These are phyloP conservation scores for Eurotiales sp. DNA, from an alignment of 2,329 filamentous ascomycete genomes.

Conservation along the genomic window DNA sequence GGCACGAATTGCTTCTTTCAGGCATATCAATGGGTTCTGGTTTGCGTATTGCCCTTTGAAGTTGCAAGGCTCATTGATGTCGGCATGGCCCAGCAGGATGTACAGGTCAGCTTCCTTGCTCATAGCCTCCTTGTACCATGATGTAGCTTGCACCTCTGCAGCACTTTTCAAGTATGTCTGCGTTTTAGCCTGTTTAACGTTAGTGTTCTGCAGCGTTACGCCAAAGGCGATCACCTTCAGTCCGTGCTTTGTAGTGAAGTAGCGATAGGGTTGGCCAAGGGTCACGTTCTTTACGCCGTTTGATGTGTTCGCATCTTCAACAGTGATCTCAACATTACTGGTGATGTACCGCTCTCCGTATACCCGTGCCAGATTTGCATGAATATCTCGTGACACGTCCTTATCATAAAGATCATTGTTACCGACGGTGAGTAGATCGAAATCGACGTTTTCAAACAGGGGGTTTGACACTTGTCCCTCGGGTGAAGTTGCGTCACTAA, in stretches of 20 bases:
- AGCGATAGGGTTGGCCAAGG: constrained; percentile 46
- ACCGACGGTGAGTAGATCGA: constrained; percentile 54
- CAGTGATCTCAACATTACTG: constrained; percentile 53
- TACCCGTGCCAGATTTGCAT: constrained; percentile 55
- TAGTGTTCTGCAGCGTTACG: constrained; percentile 52
- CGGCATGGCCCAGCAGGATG: constrained; percentile 60
- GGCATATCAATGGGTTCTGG: constrained; percentile 44
- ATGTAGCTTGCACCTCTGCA: too few species aligned
- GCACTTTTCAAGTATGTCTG: constrained; percentile 50
- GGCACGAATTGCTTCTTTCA: constrained; percentile 57
- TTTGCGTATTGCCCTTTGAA: constrained; percentile 19
- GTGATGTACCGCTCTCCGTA: constrained; percentile 55
- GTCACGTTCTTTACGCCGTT: constrained; percentile 41
- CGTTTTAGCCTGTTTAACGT: constrained; percentile 53
- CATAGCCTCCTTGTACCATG: constrained; percentile 61
- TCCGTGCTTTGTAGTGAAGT: constrained; percentile 49
- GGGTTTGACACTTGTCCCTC: constrained; percentile 55
- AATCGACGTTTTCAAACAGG: constrained; percentile 52
- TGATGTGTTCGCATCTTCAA: constrained; percentile 42
- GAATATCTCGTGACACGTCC: constrained; percentile 60
- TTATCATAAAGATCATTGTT: constrained; percentile 66
- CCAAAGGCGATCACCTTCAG: constrained; percentile 53
- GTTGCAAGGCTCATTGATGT: too few species aligned
- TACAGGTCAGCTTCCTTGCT: constrained; percentile 60
- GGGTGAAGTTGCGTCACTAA: constrained; percentile 57